phyloP scores from a whole-genome alignment of 192 early-diverging fungal species.

The Lunasporangiospora selenospora region DNA sequence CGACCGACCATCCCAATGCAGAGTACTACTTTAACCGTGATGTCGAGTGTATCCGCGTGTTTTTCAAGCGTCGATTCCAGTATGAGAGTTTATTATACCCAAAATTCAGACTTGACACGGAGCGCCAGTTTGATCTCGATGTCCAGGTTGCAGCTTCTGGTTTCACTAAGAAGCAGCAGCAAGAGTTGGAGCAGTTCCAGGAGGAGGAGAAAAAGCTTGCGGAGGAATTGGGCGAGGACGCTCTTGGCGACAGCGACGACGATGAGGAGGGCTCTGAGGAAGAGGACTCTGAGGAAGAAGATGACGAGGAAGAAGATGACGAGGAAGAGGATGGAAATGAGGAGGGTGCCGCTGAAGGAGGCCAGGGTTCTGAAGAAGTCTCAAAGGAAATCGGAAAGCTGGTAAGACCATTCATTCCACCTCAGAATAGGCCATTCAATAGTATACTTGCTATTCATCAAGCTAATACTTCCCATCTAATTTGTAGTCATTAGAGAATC shows the following conservation, averaged over 20 bases:
- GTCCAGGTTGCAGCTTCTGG: constrained; percentile 97
- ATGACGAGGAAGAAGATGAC: constrained; percentile 25
- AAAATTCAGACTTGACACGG: constrained; percentile 81
- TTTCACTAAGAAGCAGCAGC: constrained; percentile 90
- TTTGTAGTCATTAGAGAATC: constrained; percentile 39
- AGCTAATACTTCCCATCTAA: neutral
- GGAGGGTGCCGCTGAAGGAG: constrained; percentile 1
- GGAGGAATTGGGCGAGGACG: constrained; percentile 37
- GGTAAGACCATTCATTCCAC: neutral
- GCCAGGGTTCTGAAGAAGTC: constrained; percentile 18
- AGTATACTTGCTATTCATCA: constrained; percentile 1
- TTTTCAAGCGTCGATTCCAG: constrained; percentile 88
- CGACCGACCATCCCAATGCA: constrained; percentile 94
- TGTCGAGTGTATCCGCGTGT: constrained; percentile 96
- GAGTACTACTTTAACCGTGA: constrained; percentile 99
- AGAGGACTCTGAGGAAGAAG: constrained; percentile 24
- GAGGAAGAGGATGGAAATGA: constrained; percentile 33
- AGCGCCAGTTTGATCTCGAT: constrained; percentile 91
- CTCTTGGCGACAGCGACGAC: constrained; percentile 21
- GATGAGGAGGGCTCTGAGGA: constrained; percentile 26
- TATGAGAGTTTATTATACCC: constrained; percentile 95
- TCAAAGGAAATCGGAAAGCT: constrained; percentile 32
- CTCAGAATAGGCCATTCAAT: neutral
- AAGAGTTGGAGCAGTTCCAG: constrained; percentile 81
- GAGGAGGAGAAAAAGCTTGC: constrained; percentile 18